Evolutionary conservation across 1,139 yeast species (phyloP), one percentile per base, ranked within the genome.

Genomic region (Protomyces inouyei): DNA sequence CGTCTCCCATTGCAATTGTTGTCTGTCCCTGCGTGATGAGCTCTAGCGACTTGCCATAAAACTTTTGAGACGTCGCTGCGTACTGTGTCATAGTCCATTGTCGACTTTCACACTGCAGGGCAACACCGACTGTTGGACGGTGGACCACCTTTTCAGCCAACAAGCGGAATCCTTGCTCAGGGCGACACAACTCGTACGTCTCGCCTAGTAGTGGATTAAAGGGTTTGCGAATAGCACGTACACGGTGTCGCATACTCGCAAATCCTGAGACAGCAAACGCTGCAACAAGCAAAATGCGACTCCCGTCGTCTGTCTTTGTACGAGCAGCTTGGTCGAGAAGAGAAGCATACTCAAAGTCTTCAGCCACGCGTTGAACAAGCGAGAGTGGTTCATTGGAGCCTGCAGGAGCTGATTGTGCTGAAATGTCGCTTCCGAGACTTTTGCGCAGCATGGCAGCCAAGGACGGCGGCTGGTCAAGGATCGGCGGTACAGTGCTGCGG

Each of bases 31-130:
- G 84, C 68, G 90, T 89, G 57, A 83, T 82, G 66, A 93, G 79
- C 74, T 93, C 98, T 14, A 90, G 84, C 52, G 91, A 86, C 76
- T 93, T 93, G 61, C 98, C 98, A 96, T 97, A 93, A 71, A 89
- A 90, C 74, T 90, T 91, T 71, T 92, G 97, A 37, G 84, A 82
- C 0, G 98, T 98, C 38, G 85, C 80, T 1, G 95, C 85, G 12
- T 88, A 82, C 73, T 85, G 89, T 55, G 82, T 81, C 60, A 90
- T 78, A n/a, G 83, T 83, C 98, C 98, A 93, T 37, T 80, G 76
- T 10, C 77, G 75, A 23, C 89, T 80, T 67, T 92, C 97, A 4
- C 85, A 90, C 72, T 83, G 86, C 51, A 86, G 79, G 1, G 96
- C 96, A 78, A 89, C 84, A 21, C 63, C 63, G 1, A 89, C 83